A percentile compares a stretch with the other conserved stretches of the same genome.
phyloP scores from a whole-genome alignment of 106 monocot species.

The Phalaenopsis equestris region DNA sequence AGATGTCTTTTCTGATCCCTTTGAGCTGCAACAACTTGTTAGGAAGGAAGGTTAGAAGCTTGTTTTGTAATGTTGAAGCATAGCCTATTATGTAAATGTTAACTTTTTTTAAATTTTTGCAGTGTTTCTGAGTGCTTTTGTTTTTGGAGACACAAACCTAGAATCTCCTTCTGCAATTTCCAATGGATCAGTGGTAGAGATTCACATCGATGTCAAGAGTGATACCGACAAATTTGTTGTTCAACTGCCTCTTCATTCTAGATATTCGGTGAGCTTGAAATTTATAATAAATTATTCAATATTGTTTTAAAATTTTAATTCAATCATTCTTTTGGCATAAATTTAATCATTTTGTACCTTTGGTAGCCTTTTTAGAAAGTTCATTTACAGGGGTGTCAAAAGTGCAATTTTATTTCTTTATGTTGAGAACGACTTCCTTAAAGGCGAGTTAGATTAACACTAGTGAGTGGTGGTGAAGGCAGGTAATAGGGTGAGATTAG shows the following conservation, averaged over 20 bases:
- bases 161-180: conserved; percentile 86
- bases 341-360: too few relatives aligned
- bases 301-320: neutral
- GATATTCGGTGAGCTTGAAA: conserved; percentile 70
- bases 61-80: neutral
- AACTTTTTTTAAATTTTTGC: conserved; percentile 10
- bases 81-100: neutral
- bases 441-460: too few relatives aligned
- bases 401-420: too few relatives aligned
- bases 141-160: conserved; percentile 82
- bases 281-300: neutral
- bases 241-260: conserved; percentile 78
- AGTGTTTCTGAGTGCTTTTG: conserved; percentile 65
- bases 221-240: conserved; percentile 10
- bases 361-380: too few relatives aligned
- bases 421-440: too few relatives aligned
- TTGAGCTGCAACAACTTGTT: conserved; percentile 81
- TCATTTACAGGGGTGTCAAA: too few relatives aligned
- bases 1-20: conserved; percentile 88
- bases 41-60: neutral
- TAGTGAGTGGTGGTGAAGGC: too few relatives aligned
- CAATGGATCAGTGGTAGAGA: conserved; percentile 61
- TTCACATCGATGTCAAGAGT: conserved; percentile 30
- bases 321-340: neutral
- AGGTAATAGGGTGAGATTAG: too few relatives aligned